These are phyloP conservation scores for Asclepias syriaca DNA, from an alignment of 257 asterid species.

Conservation along the genomic window DNA sequence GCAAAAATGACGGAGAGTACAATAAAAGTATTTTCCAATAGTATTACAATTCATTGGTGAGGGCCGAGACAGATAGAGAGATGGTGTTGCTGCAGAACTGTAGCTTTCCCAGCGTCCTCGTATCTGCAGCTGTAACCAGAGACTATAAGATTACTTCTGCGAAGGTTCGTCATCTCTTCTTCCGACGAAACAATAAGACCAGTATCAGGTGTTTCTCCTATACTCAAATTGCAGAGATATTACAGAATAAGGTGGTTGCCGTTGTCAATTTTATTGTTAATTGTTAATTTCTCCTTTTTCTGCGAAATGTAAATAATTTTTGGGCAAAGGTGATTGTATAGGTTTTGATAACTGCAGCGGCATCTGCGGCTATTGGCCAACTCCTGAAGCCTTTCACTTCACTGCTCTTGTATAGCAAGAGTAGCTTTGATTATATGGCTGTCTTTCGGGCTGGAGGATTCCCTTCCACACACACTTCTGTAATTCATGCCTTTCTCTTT, in stretches of 20 bases:
- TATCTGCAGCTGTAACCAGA: not conserved
- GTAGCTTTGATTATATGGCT: conserved; percentile 41
- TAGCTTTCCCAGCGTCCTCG: not conserved
- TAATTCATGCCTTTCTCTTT: conserved; percentile 17
- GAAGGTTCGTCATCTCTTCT: not conserved
- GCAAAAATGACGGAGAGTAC: too few species aligned
- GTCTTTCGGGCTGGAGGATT: conserved; percentile 73
- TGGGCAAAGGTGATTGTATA: conserved; percentile 7
- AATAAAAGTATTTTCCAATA: too few species aligned
- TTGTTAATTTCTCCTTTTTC: not conserved
- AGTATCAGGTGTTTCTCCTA: not conserved
- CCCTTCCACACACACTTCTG: conserved; percentile 95
- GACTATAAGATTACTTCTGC: not conserved
- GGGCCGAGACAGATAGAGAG: not conserved
- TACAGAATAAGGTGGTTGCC: conserved; percentile 19
- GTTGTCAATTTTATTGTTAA: not conserved
- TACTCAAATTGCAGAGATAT: conserved; percentile 11
- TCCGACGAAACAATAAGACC: not conserved
- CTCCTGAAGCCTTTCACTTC: conserved; percentile 70
- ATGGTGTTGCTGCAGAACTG: conserved; percentile 13
- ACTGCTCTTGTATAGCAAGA: conserved; percentile 41
- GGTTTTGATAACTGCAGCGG: conserved; percentile 73
- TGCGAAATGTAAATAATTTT: not conserved
- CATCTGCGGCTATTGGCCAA: conserved; percentile 83
- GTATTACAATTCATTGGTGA: not conserved